Base-by-base conservation (phyloP, 768 basidiomycete species). In the Leccinum rimulosum region DNA sequence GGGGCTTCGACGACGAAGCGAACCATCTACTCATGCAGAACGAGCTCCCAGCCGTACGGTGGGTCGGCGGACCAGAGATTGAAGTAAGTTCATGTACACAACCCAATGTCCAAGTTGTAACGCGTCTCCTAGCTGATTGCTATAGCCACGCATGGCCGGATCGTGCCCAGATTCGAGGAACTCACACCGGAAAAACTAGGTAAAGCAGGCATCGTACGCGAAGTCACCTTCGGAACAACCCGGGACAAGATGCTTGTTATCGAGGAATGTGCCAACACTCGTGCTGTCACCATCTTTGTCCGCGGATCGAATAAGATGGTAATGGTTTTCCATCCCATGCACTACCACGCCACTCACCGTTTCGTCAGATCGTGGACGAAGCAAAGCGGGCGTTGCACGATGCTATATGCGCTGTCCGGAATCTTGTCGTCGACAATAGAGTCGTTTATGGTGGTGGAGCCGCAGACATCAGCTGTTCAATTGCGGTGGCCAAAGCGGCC, bases 1-100 rank as follows among this genome's bases (percentile, higher is more conserved):
- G 97, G 97, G 97, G 97, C 60, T 99, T 99, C 70, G 97, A 99
- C 71, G 97, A 99, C 69, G 97, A 99, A 76, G 97, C 97, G 48
- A 99, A 99, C 71, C 97, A 98, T 72, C 65, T 98, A 67, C 75
- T 99, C 63, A 94, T 98, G 93, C 95, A 97, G 79, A 98, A 98
- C 67, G 93, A 95, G 14, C 80, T 99, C 36, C 97, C 97, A 47
- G 92, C 97, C 30, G 96, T 98, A 31, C 84, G 97, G 71, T 98
- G 97, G 97, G 97, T 99, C 57, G 97, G 97, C 60, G 97, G 97
- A 25, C 97, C 97, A 4, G 97, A 99, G 73, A 99, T 99, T 62
- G 97, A 99, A 87, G 94, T 95, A 53, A 54, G 31, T 33, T 49
- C 22, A 8, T 33, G 1, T 45, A 6, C 15, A 17, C 19, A 35